Evolutionary conservation across 177 flowering plant genomes (phyloP), one percentile per base, ranked within the genome.

Genomic region (Vitis hybrid): DNA sequence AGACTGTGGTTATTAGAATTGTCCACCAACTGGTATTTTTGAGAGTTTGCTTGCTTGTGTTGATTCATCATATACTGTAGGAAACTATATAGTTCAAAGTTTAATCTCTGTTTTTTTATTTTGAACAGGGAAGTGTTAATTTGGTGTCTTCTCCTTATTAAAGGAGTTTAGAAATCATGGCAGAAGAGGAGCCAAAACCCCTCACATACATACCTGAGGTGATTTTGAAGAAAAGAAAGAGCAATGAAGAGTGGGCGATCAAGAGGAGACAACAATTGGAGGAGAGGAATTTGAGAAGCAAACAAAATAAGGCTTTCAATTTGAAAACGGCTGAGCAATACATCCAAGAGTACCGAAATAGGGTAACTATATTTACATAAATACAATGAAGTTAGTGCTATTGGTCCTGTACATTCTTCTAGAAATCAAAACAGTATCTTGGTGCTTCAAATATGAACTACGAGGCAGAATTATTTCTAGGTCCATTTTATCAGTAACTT

Each of bases 181-280:
- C 81, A 1, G 85, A 81, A 20, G 87, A 76, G 63, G 86, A 79
- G 53, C 55, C 80, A 54, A 75, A 83, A 70, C 76, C 80, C n/a
- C 74, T 89, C 6, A 48, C 78, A 1, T 88, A 81, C 62, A 68
- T 93, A 54, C 83, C 85, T 11, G 98, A 94, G 72, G 76, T 75
- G 18, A 69, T 92, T 22, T 69, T 94, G 80, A 90, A 92, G 90
- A 94, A 90, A 70, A 87, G 96, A 71, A 94, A 81, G 77, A 78
- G 68, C 63, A 89, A 81, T 61, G 96, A 92, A 61, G 88, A 87
- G 20, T 83, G 87, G 88, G 97, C 96, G 0, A 78, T 90, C 16
- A 79, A 67, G 64, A 86, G 91, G 80, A 88, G 76, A 59, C 80
- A 74, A 22, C 87, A 83, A 54, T 71, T 85, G 66, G 80, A 86